Conservation (phyloP, 2,329 filamentous ascomycete genomes). For the Aspergillus piperis region DNA sequence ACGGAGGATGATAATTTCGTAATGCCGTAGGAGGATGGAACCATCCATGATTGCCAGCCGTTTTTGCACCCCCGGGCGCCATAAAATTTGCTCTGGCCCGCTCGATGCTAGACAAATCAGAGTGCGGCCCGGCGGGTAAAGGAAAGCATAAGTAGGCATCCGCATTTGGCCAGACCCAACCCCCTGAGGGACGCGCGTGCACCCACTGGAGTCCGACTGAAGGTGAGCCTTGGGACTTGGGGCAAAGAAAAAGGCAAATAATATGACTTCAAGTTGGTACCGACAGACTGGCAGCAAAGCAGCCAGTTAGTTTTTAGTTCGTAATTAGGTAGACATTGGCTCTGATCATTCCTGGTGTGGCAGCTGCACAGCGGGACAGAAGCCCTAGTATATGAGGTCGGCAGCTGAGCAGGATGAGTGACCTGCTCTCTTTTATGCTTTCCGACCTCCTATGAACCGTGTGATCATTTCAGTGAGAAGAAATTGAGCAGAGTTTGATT, state of each 20-base stretch:
- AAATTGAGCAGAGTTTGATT: too few relatives aligned
- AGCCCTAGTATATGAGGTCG: neutral
- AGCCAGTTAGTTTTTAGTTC: neutral
- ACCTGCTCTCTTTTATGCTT: too few relatives aligned
- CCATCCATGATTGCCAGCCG: constrained; percentile 1
- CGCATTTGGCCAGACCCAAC: constrained; percentile 22
- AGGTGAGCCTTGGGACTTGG: neutral
- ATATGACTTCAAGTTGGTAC: neutral
- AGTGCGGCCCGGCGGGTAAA: constrained; percentile 9
- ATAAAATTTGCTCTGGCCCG: constrained; percentile 13
- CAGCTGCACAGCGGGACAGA: neutral
- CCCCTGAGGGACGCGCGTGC: constrained; percentile 28
- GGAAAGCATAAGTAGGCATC: constrained; percentile 16
- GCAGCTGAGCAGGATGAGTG: neutral
- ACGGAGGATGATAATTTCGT: neutral
- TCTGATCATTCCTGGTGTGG: neutral
- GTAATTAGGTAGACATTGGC: neutral
- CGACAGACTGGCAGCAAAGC: neutral
- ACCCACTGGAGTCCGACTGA: neutral
- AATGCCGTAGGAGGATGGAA: constrained; percentile 8
- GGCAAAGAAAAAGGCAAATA: neutral
- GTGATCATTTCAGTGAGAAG: too few relatives aligned
- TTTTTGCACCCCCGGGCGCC: neutral
- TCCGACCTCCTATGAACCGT: too few relatives aligned
- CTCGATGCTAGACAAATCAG: constrained; percentile 16